Evolutionary conservation across 768 basidiomycete genomes (phyloP).

Genomic region (Serendipita indica): DNA sequence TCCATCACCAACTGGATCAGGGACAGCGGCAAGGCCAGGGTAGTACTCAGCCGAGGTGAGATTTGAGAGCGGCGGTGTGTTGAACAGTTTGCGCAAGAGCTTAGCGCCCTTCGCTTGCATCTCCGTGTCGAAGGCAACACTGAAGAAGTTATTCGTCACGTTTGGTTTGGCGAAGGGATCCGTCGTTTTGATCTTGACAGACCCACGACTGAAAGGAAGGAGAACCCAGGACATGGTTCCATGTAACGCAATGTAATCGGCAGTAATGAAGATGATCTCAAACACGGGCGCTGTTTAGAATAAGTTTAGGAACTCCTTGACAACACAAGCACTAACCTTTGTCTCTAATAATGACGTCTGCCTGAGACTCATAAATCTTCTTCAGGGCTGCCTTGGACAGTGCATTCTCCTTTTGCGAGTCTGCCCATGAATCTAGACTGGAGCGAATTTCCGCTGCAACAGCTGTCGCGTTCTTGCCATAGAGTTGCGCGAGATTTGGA

Average conservation of each 20-base stretch:
- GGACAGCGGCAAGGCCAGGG: no score
- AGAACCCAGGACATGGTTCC: slow-evolving; percentile 40
- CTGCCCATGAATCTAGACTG: slow-evolving; percentile 30
- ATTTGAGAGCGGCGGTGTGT: slow-evolving; percentile 30
- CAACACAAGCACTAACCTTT: slow-evolving; percentile 23
- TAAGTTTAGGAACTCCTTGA: neutral
- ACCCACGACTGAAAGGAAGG: slow-evolving; percentile 41
- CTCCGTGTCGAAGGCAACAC: slow-evolving; percentile 32
- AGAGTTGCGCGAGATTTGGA: slow-evolving; percentile 36
- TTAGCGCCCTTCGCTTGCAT: slow-evolving; percentile 36
- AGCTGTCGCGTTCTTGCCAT: slow-evolving; percentile 14
- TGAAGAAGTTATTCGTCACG: slow-evolving; percentile 38
- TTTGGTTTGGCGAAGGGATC: slow-evolving; percentile 35
- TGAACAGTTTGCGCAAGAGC: slow-evolving; percentile 29
- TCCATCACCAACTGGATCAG: no score
- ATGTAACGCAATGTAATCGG: slow-evolving; percentile 23
- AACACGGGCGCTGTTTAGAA: slow-evolving; percentile 28
- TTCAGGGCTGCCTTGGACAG: slow-evolving; percentile 29
- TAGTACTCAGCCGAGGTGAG: no score
- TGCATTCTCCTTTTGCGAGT: slow-evolving; percentile 28
- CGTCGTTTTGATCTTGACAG: slow-evolving; percentile 34
- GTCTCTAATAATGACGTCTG: slow-evolving; percentile 31
- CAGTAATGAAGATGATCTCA: slow-evolving; percentile 34
- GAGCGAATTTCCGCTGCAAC: slow-evolving; percentile 26
- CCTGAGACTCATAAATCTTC: slow-evolving; percentile 32